These are phyloP conservation scores for Mortierella sp. DNA, from an alignment of 371 early-diverging fungal genomes.

Conservation along the genomic window DNA sequence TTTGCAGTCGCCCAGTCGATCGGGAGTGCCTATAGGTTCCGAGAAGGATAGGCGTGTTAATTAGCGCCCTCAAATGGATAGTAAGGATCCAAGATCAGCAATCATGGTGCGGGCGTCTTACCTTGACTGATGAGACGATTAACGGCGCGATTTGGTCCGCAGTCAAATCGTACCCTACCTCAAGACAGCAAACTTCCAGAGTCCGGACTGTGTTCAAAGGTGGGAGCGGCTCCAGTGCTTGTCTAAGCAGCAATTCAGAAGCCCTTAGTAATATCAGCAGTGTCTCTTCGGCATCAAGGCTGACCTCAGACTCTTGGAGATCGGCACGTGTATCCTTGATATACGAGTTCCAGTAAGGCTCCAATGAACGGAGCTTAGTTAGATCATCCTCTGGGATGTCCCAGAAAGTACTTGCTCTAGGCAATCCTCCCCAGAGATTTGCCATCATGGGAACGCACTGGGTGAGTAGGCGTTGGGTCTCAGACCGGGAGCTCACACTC, in stretches of 20 bases:
- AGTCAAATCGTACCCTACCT: constrained; percentile 29
- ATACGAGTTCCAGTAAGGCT: constrained; percentile 23
- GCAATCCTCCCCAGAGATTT: constrained; percentile 6
- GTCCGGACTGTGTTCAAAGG: not conserved
- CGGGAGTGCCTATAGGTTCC: not conserved
- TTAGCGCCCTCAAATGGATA: not conserved
- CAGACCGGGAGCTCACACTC: constrained; percentile 36
- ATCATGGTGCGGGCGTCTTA: not conserved
- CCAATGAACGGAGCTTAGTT: not conserved
- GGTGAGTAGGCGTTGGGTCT: constrained; percentile 30
- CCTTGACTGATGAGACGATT: constrained; percentile 31
- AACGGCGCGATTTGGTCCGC: constrained; percentile 35
- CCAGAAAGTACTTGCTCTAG: constrained; percentile 15
- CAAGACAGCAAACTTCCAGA: constrained; percentile 9
- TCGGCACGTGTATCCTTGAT: not conserved
- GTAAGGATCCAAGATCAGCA: not conserved
- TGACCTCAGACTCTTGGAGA: not conserved
- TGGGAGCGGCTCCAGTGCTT: constrained; percentile 27
- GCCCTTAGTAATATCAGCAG: constrained; percentile 6
- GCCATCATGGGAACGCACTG: constrained; percentile 19
- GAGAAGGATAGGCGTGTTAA: not conserved
- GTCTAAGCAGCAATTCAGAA: constrained; percentile 21
- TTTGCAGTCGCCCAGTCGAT: constrained; percentile 13
- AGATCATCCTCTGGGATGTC: not conserved
- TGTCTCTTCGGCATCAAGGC: constrained; percentile 1